These are phyloP conservation scores for Aspergillus neotritici DNA, from an alignment of 2,329 filamentous ascomycete species.

Conservation along the genomic window DNA sequence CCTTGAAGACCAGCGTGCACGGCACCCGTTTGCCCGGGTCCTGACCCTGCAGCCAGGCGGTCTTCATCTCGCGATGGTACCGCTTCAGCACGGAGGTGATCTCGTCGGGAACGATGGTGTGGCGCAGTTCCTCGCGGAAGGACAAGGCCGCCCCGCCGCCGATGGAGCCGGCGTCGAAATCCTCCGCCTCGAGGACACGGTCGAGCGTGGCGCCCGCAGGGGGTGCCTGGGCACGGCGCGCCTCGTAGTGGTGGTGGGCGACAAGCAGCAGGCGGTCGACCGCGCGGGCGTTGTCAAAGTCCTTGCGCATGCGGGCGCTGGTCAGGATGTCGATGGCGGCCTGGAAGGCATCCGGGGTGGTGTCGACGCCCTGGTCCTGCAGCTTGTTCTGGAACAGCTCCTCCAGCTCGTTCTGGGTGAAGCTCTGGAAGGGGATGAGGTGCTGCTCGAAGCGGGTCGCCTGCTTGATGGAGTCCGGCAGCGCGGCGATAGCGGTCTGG, in stretches of 20 bases:
- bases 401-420: slow-evolving; percentile 11
- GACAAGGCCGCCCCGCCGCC: slow-evolving; percentile 5
- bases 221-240: slow-evolving; percentile 2
- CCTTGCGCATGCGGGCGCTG: slow-evolving; percentile 13
- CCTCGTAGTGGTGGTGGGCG: slow-evolving; percentile 14
- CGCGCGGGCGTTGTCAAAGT: slow-evolving; percentile 16
- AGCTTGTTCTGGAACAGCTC: slow-evolving; percentile 14
- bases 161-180: slow-evolving; percentile 10
- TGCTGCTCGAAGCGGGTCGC: slow-evolving; percentile 2
- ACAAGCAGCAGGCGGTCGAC: slow-evolving; percentile 15
- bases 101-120: slow-evolving; percentile 15
- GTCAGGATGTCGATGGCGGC: slow-evolving; percentile 15
- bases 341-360: slow-evolving; percentile 14
- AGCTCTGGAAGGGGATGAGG: slow-evolving; percentile 10
- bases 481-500: slow-evolving; percentile 4
- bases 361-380: slow-evolving; percentile 11
- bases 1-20: slow-evolving; percentile 18
- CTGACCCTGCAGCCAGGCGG: slow-evolving; percentile 14
- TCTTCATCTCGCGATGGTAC: slow-evolving; percentile 16
- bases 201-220: neutral
- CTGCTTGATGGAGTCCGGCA: slow-evolving; percentile 10
- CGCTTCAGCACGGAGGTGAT: slow-evolving; percentile 14
- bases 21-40: slow-evolving; percentile 12
- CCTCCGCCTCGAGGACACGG: slow-evolving; percentile 11
- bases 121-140: slow-evolving; percentile 13